These are phyloP conservation scores for Salicornia ramosissima DNA, from an alignment of 148 eudicot species.

Conservation along the genomic window DNA sequence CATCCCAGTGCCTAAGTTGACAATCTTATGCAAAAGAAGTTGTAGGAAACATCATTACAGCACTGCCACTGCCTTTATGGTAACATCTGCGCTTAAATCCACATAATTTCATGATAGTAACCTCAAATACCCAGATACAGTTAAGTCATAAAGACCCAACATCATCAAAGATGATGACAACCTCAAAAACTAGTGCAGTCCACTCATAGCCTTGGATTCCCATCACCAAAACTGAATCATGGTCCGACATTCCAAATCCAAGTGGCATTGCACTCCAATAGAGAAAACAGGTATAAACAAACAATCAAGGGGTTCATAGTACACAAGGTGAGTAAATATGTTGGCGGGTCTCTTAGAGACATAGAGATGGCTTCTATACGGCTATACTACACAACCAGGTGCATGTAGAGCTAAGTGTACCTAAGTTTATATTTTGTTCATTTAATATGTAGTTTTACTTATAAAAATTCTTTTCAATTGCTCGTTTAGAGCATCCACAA, in stretches of 20 bases:
- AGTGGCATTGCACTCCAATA: background rate
- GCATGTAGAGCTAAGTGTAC: too few relatives aligned
- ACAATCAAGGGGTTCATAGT: background rate
- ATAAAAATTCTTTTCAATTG: too few relatives aligned
- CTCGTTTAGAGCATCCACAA: too few relatives aligned
- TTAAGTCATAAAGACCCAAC: background rate
- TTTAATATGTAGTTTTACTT: too few relatives aligned
- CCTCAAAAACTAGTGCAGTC: background rate
- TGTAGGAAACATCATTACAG: background rate
- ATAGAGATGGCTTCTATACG: too few relatives aligned
- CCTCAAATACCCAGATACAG: background rate
- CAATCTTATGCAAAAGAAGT: background rate
- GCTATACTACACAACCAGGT: too few relatives aligned
- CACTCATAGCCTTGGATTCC: background rate
- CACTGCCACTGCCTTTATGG: background rate
- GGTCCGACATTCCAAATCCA: conserved; percentile 1
- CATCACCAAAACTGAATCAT: background rate
- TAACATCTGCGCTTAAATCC: background rate
- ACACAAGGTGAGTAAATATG: too few relatives aligned
- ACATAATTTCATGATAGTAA: background rate
- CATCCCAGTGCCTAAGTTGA: background rate
- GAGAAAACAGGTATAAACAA: background rate
- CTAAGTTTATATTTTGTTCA: too few relatives aligned
- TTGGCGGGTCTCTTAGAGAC: too few relatives aligned
- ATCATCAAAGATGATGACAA: background rate